Evolutionary conservation across 2,329 filamentous ascomycete species (phyloP).

Genomic region (Calycina marina): DNA sequence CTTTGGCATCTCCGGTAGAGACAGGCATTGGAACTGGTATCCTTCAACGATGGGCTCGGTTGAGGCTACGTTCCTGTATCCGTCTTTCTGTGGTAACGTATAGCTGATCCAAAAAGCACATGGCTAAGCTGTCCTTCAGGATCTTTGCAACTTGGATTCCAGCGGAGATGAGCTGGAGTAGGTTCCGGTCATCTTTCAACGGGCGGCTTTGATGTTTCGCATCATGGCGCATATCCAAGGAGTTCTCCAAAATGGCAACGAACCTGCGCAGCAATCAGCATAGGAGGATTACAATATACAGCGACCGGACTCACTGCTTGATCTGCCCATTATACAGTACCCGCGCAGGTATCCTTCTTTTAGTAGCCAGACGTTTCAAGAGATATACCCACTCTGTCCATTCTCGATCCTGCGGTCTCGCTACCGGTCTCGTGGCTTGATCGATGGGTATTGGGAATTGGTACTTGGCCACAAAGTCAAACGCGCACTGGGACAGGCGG

Average conservation of each 20-base stretch:
- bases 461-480: slow-evolving; percentile 82
- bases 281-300: background rate
- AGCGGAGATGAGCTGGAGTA: slow-evolving; percentile 74
- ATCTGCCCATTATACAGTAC: slow-evolving; percentile 83
- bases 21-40: background rate
- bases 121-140: slow-evolving; percentile 45
- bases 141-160: slow-evolving; percentile 82
- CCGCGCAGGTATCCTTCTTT: slow-evolving; percentile 68
- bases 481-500: slow-evolving; percentile 70
- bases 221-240: slow-evolving; percentile 73
- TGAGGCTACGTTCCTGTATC: slow-evolving; percentile 50
- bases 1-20: background rate
- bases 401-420: slow-evolving; percentile 62
- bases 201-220: slow-evolving; percentile 72
- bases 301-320: slow-evolving; percentile 45
- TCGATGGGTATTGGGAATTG: slow-evolving; percentile 80
- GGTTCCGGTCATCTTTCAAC: slow-evolving; percentile 77
- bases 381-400: slow-evolving; percentile 91
- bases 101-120: slow-evolving; percentile 46
- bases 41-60: slow-evolving; percentile 17
- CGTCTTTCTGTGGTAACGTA: slow-evolving; percentile 71
- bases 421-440: slow-evolving; percentile 60
- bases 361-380: slow-evolving; percentile 72
- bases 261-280: slow-evolving; percentile 29
- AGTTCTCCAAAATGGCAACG: slow-evolving; percentile 78